Evolutionary conservation across 805 yeast genomes (phyloP).

Genomic region (Candida cerambycidarum): DNA sequence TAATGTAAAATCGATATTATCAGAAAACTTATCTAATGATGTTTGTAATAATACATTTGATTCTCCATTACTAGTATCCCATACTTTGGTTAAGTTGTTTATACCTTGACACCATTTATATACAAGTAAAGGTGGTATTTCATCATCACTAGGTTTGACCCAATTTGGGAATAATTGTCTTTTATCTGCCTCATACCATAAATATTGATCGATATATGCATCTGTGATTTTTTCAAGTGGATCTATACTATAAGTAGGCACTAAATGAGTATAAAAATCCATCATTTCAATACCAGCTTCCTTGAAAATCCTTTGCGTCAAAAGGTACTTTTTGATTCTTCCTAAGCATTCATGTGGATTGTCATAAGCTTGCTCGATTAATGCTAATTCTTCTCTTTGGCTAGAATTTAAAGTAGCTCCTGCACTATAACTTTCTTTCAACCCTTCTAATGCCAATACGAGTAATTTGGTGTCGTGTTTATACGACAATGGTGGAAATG

Average conservation of each 20-base stretch:
- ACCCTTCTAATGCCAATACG: conserved; percentile 82
- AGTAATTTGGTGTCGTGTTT: conserved; percentile 91
- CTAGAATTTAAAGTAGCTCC: conserved; percentile 76
- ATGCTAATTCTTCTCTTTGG: conserved; percentile 88
- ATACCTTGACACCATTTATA: conserved; percentile 95
- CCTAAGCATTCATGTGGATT: conserved; percentile 92
- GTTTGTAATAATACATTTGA: conserved; percentile 85
- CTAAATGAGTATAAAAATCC: conserved; percentile 81
- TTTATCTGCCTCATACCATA: conserved; percentile 94
- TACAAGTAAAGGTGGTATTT: conserved; percentile 86
- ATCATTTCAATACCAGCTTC: conserved; percentile 86
- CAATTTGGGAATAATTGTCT: conserved; percentile 89
- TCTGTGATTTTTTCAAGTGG: conserved; percentile 95
- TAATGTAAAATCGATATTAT: conserved; percentile 85
- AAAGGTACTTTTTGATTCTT: conserved; percentile 74
- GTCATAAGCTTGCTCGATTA: conserved; percentile 95
- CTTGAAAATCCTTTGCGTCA: conserved; percentile 90
- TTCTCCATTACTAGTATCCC: conserved; percentile 77
- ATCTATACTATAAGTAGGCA: conserved; percentile 85
- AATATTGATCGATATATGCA: conserved; percentile 90
- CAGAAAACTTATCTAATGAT: conserved; percentile 65
- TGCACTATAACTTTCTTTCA: conserved; percentile 71
- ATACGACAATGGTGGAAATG: conserved; percentile 89
- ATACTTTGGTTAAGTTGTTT: conserved; percentile 71
- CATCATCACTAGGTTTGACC: conserved; percentile 94